These are phyloP conservation scores for Mycena capillaripes DNA, from an alignment of 768 basidiomycete genomes.

Conservation along the genomic window DNA sequence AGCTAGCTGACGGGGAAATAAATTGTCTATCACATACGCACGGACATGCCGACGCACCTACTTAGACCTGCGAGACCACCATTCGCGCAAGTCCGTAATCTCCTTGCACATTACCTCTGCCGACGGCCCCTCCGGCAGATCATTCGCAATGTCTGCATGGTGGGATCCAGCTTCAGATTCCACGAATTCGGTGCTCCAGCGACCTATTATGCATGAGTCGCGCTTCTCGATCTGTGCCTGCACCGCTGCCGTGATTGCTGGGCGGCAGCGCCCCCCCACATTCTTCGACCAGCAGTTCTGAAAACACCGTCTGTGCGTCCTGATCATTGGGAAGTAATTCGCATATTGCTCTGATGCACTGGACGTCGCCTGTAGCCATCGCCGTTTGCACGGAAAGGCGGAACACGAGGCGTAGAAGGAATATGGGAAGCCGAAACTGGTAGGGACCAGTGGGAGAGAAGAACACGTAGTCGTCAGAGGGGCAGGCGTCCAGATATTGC, in stretches of 20 bases:
- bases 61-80: slow-evolving; percentile 13
- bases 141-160: neutral
- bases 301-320: no score
- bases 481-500: neutral
- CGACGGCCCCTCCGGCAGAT: neutral
- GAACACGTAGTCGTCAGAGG: neutral
- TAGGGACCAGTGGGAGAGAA: neutral
- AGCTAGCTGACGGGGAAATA: no score
- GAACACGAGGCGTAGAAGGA: neutral
- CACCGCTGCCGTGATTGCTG: no score
- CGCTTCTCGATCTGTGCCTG: neutral
- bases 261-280: no score
- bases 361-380: neutral
- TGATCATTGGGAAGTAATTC: no score
- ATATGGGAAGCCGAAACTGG: neutral
- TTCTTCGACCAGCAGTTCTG: no score
- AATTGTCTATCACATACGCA: no score
- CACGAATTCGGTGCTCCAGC: neutral
- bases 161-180: neutral
- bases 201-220: neutral
- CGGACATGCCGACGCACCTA: no score
- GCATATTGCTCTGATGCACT: neutral
- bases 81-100: slow-evolving; percentile 13
- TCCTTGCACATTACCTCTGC: neutral
- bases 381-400: neutral